Base-by-base conservation (phyloP, 306 rosid species). In the Corylus americana region DNA sequence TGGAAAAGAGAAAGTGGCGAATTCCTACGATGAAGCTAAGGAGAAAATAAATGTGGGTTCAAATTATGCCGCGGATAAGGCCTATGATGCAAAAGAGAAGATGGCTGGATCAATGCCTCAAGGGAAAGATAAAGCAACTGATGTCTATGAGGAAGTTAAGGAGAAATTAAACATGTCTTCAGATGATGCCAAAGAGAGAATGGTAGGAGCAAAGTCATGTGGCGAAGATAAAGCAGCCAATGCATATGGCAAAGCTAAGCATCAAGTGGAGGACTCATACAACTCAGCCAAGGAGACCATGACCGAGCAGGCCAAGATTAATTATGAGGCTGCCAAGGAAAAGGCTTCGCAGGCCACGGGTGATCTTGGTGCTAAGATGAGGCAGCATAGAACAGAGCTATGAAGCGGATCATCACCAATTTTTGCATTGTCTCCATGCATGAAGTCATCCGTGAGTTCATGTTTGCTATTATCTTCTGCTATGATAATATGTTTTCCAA, bases 261-360 rank as follows among this genome's bases (percentile, higher is more conserved):
- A 53, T 0, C 72, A 64, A 20, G 89, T 83, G 54, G 84, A 49
- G 13, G 85, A 82, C 42, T 50, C 82, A 1, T 85, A 77, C 74
- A 2, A 0, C 17, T 59, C 75, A 12, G 85, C 86, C 10, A 83
- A 73, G 85, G 78, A 86, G 17, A 58, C 78, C 8, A 37, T 37
- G 87, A 76, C 78, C 8, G 37, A 81, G 57, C 81, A 78, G 70
- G 86, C 85, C 16, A 85, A 81, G 78, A 47, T 59, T 73, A 80
- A 8, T 39, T 86, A 88, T 22, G 94, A 86, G 83, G 82, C 80
- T 80, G 89, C 91, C 11, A 94, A 88, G 82, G 97, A 90, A 80
- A 87, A 74, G 62, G 91, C 80, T 70, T 92, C 94, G 0, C 79
- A 88, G 51, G 86, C 89, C n/a, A 57, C 90, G 0, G 91, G 81